These are phyloP conservation scores for Leccinum uliginosum DNA, from an alignment of 768 basidiomycete species.

Conservation along the genomic window DNA sequence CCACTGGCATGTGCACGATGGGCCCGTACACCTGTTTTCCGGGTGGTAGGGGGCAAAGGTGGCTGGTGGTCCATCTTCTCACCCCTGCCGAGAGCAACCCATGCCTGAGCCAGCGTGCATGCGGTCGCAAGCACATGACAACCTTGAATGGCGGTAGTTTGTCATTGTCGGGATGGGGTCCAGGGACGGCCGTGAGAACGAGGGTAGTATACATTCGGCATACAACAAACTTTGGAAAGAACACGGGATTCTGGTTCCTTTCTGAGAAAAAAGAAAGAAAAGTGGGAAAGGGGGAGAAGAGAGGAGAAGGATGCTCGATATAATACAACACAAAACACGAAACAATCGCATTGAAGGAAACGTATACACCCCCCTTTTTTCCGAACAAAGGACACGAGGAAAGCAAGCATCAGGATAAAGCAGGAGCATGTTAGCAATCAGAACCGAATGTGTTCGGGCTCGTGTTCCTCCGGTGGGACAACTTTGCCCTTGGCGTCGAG, in stretches of 20 bases:
- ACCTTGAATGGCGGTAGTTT: too few relatives aligned
- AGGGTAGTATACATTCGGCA: not conserved
- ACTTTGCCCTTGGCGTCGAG: conserved; percentile 50
- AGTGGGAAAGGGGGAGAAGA: not conserved
- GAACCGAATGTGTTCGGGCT: conserved; percentile 40
- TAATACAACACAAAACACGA: not conserved
- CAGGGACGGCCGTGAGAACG: not conserved
- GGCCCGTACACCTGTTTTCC: too few relatives aligned
- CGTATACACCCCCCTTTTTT: not conserved
- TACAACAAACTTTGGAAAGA: not conserved
- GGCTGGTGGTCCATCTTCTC: too few relatives aligned
- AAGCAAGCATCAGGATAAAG: not conserved
- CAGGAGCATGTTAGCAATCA: conserved; percentile 3
- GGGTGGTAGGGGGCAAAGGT: too few relatives aligned
- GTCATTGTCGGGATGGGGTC: too few relatives aligned
- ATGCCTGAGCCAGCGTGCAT: too few relatives aligned
- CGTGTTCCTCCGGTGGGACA: conserved; percentile 57
- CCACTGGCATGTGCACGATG: too few relatives aligned
- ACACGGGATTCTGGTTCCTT: not conserved
- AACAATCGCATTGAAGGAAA: not conserved
- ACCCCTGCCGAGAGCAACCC: too few relatives aligned
- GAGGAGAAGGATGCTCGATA: not conserved
- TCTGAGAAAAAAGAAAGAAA: not conserved
- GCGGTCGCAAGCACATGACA: not conserved
- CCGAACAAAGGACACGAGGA: not conserved